These are phyloP conservation scores for Zasmidium angulare DNA, from an alignment of 2,329 filamentous ascomycete species.

Conservation along the genomic window DNA sequence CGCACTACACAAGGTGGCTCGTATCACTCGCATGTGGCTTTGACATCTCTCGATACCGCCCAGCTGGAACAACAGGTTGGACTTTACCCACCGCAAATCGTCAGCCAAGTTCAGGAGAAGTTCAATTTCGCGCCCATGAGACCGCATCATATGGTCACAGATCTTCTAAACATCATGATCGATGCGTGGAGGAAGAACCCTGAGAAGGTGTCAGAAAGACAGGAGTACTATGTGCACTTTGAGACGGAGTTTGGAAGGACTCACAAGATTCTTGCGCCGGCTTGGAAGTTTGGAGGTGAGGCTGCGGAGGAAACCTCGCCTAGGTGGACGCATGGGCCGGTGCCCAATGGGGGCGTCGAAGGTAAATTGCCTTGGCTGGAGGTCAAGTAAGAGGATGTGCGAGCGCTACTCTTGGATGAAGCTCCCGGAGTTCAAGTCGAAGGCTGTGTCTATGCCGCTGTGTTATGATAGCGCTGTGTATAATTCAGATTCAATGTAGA, in stretches of 20 bases:
- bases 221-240: conserved; percentile 23
- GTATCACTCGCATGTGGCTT: conserved; percentile 36
- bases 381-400: not conserved
- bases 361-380: conserved; percentile 1
- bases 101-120: conserved; percentile 29
- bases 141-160: conserved; percentile 32
- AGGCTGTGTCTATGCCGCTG: too few relatives aligned
- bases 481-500: too few relatives aligned
- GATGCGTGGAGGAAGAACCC: conserved; percentile 31
- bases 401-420: too few relatives aligned
- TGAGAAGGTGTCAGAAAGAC: conserved; percentile 18
- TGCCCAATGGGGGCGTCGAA: conserved; percentile 18
- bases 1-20: conserved; percentile 35
- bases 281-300: conserved; percentile 25
- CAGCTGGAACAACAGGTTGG: conserved; percentile 37
- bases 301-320: conserved; percentile 11
- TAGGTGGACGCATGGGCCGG: conserved; percentile 16
- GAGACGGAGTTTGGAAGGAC: conserved; percentile 27
- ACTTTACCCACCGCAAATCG: conserved; percentile 31
- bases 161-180: conserved; percentile 31
- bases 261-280: conserved; percentile 30
- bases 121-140: conserved; percentile 31
- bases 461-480: too few relatives aligned
- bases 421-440: too few relatives aligned
- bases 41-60: conserved; percentile 35